Evolutionary conservation across 2,329 filamentous ascomycete genomes (phyloP).

Genomic region (Fusarium sp.): DNA sequence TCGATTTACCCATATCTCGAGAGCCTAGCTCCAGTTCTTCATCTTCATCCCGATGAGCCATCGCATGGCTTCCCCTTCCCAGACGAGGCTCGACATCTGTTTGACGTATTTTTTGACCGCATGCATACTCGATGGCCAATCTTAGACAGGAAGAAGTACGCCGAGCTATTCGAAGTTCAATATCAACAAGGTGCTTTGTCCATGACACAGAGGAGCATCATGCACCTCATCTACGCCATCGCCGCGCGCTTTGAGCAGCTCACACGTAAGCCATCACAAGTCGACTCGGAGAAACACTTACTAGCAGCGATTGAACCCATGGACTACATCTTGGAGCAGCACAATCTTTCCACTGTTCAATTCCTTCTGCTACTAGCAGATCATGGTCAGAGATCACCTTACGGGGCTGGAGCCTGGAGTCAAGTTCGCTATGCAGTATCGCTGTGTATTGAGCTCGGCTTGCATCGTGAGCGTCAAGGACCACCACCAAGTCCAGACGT

Average conservation of each 20-base stretch:
- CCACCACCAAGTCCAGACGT: background rate
- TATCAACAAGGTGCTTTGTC: background rate
- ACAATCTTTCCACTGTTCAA: background rate
- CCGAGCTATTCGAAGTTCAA: background rate
- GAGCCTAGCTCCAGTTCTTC: rapidly evolving
- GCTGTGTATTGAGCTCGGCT: background rate
- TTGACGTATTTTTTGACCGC: background rate
- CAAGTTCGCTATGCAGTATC: background rate
- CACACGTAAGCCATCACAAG: background rate
- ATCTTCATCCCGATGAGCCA: background rate
- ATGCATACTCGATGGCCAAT: background rate
- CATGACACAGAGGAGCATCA: background rate
- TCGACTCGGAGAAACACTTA: background rate
- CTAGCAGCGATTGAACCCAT: background rate
- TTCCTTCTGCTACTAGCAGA: background rate
- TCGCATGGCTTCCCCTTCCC: background rate
- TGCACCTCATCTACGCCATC: background rate
- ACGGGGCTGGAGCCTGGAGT: background rate
- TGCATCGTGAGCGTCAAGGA: background rate
- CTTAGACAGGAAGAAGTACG: background rate
- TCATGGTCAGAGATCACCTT: background rate
- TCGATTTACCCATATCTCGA: background rate
- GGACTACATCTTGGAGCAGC: background rate
- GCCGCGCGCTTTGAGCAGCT: background rate
- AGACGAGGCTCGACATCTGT: background rate